These are phyloP conservation scores for Micractinium conductrix DNA, from an alignment of 139 green algal genomes.

Conservation along the genomic window DNA sequence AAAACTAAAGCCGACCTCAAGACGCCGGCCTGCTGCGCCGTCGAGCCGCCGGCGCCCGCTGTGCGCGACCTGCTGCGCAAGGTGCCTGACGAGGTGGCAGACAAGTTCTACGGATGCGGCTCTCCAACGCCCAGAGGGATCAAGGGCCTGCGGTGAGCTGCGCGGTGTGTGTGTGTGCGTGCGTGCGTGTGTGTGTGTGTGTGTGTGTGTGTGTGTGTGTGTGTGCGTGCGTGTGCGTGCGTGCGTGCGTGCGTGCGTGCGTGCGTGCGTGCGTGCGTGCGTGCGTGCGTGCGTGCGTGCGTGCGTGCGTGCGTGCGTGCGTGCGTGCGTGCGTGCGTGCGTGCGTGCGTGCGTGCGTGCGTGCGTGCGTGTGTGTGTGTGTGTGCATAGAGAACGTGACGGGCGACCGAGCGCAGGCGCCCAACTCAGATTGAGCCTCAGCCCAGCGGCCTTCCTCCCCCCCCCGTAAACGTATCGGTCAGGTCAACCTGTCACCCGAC, in stretches of 20 bases:
- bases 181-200: not conserved
- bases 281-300: no score
- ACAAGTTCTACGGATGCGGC: not conserved
- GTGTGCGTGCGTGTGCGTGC: no score
- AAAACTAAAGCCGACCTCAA: not conserved
- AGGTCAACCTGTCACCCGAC: slow-evolving; percentile 82
- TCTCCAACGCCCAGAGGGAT: not conserved
- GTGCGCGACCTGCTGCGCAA: not conserved
- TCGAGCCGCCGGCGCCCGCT: no score
- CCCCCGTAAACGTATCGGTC: no score
- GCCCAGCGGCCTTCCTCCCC: not conserved
- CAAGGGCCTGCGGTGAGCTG: not conserved
- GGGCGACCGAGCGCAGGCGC: not conserved
- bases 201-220: no score
- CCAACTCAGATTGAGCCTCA: not conserved
- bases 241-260: not conserved
- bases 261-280: no score
- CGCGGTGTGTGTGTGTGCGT: no score
- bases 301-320: no score
- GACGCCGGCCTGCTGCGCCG: not conserved
- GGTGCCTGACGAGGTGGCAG: not conserved
- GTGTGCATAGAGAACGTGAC: not conserved
- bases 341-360: not conserved
- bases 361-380: not conserved
- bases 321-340: not conserved